Evolutionary conservation across 176 grass and related monocot species (phyloP).

Genomic region (Raddia guianensis): DNA sequence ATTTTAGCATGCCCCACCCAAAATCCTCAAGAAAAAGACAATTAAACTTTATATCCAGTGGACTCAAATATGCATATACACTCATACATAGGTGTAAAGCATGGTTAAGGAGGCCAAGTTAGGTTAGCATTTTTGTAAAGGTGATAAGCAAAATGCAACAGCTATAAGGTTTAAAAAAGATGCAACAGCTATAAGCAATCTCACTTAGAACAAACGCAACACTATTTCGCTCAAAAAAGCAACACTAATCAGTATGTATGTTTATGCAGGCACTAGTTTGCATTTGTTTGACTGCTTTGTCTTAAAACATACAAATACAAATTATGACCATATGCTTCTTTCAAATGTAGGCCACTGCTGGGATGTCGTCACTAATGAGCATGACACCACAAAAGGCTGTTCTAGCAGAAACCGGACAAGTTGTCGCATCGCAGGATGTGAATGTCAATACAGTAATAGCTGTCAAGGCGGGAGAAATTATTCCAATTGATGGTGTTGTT

Average conservation of each 20-base stretch:
- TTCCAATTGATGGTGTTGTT: slow-evolving; percentile 88
- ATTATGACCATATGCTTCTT: not conserved
- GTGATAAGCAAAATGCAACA: not conserved
- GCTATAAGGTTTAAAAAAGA: not conserved
- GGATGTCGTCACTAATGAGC: slow-evolving; percentile 90
- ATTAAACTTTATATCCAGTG: slow-evolving; percentile 35
- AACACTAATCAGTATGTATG: not conserved
- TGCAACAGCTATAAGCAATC: slow-evolving; percentile 15
- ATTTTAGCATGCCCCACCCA: slow-evolving; percentile 25
- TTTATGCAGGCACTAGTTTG: slow-evolving; percentile 7
- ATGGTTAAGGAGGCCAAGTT: slow-evolving; percentile 5
- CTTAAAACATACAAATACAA: not conserved
- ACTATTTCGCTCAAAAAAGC: not conserved
- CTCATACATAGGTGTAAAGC: slow-evolving; percentile 34
- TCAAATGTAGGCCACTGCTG: slow-evolving; percentile 65
- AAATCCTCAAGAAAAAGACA: slow-evolving; percentile 17
- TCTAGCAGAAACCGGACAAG: slow-evolving; percentile 70
- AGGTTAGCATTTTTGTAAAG: not conserved
- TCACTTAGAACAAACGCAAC: slow-evolving; percentile 14
- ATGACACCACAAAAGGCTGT: slow-evolving; percentile 91
- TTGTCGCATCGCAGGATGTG: slow-evolving; percentile 71
- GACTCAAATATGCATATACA: slow-evolving; percentile 27
- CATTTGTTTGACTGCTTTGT: not conserved
- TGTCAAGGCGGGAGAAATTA: slow-evolving; percentile 83
- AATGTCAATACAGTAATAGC: slow-evolving; percentile 71